Evolutionary conservation across 2,329 filamentous ascomycete species (phyloP), one percentile per base, ranked within the genome.

Genomic region (Exophiala sideris): DNA sequence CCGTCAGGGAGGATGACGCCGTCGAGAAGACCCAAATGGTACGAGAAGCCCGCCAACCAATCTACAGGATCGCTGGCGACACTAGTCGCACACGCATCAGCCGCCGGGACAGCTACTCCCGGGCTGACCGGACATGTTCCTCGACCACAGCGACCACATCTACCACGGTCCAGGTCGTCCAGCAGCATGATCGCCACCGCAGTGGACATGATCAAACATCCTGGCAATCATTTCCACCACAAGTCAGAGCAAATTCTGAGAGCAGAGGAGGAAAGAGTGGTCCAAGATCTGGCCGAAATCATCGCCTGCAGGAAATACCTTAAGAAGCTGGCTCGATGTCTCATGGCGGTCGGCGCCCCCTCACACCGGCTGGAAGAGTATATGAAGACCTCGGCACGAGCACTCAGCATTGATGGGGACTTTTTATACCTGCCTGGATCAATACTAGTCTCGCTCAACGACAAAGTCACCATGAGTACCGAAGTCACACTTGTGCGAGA

Each of bases 361-460:
- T 95, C 91, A 0, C 91, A 96, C 73, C 85, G 91, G 9, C 76
- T 96, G 16, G 91, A 96, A 70, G 76, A 95, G 67, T 96, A 95
- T 69, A 86, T 96, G 82, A 85, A 81, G 59, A 95, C 92, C 88
- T 91, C 88, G 7, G 86, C 91, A 1, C 81, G 88, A n/a, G 88
- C 94, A 1, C 79, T 96, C 35, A 88, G 91, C 69, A 91, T 96
- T 12, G 88, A 95, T 61, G 87, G 87, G 5, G 90, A 95, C 65
- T 96, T 94, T 63, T 74, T 96, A 18, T 96, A 96, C 67, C 83
- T 96, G 29, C 91, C 91, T 0, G 89, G 89, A 0, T 95, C 89
- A 66, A 96, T 96, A 91, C 88, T 96, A 52, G 87, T 96, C 66
- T 92, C 89, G 3, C 96, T 96, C 66, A 91, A 84, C 48, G 75